A percentile compares a stretch with the other conserved stretches of the same genome.
Conservation (phyloP, 1,284 basidiomycete species). For the Apiotrichum laibachii region DNA sequence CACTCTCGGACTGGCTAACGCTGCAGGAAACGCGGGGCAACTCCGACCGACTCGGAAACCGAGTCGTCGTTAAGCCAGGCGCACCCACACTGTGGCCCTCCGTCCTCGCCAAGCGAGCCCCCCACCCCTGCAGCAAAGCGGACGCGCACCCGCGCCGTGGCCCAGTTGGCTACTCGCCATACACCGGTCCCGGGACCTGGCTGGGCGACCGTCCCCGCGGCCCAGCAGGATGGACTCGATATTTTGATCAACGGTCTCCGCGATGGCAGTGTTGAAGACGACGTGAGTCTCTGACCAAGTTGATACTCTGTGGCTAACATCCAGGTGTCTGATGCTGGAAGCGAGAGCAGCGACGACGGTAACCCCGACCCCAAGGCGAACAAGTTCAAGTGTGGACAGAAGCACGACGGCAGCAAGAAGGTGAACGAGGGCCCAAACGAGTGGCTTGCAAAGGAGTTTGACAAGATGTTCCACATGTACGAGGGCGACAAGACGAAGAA, state of each 20-base stretch:
- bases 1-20: not conserved
- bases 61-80: conserved; percentile 29
- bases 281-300: not conserved
- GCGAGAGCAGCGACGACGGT: not conserved
- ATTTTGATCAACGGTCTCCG: conserved; percentile 37
- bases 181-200: conserved; percentile 26
- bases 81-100: not conserved
- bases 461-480: conserved; percentile 42
- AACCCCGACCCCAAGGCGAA: conserved; percentile 24
- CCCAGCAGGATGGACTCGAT: conserved; percentile 37
- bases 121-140: not conserved
- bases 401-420: conserved; percentile 26
- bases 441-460: conserved; percentile 44
- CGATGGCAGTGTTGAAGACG: conserved; percentile 24
- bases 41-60: conserved; percentile 32
- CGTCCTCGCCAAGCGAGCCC: not conserved
- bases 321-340: not conserved
- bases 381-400: conserved; percentile 40
- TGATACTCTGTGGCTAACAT: not conserved
- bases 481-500: conserved; percentile 41
- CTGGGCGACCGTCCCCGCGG: conserved; percentile 25
- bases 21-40: conserved; percentile 26
- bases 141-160: not conserved
- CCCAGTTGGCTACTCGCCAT: conserved; percentile 30
- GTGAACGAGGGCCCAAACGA: conserved; percentile 40